These are phyloP conservation scores for Hyaloscypha bicolor DNA, from an alignment of 495 filamentous ascomycete genomes.

Conservation along the genomic window DNA sequence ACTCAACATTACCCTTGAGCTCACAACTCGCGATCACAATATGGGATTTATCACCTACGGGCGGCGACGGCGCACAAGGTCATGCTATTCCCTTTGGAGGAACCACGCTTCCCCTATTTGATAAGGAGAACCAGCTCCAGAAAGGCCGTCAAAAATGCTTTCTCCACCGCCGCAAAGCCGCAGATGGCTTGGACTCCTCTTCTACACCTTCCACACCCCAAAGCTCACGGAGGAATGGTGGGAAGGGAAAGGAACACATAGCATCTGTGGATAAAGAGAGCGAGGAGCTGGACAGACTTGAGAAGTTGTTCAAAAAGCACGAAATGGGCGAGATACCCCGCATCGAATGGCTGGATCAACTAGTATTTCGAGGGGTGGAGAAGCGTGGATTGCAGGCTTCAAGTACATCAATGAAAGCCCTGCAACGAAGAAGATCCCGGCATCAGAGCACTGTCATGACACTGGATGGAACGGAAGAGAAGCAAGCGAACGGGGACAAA, in stretches of 20 bases:
- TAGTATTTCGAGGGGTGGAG: conserved; percentile 86
- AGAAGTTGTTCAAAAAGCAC: conserved; percentile 92
- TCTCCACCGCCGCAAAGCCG: conserved; percentile 77
- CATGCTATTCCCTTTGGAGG: conserved; percentile 92
- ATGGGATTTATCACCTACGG: conserved; percentile 88
- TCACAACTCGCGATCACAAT: conserved; percentile 89
- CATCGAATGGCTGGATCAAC: conserved; percentile 91
- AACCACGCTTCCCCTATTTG: conserved; percentile 88
- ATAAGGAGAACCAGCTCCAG: conserved; percentile 82
- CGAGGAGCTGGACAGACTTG: conserved; percentile 78
- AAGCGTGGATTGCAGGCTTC: conserved; percentile 65
- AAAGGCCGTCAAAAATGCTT: conserved; percentile 93
- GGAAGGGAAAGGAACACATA: conserved; percentile 18
- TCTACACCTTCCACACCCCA: conserved; percentile 71
- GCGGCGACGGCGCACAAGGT: conserved; percentile 60
- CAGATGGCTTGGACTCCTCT: conserved; percentile 82
- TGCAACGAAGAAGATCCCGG: conserved; percentile 33
- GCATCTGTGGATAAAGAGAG: conserved; percentile 57
- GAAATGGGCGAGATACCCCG: conserved; percentile 94
- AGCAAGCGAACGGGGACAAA: conserved; percentile 37
- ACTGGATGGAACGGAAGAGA: conserved; percentile 34
- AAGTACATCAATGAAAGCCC: conserved; percentile 30
- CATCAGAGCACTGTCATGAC: conserved; percentile 24
- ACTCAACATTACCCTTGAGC: conserved; percentile 75
- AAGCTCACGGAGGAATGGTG: conserved; percentile 32